phyloP scores from a whole-genome alignment of 1,139 yeast species.

The Nadsonia starkeyi-henricii region DNA sequence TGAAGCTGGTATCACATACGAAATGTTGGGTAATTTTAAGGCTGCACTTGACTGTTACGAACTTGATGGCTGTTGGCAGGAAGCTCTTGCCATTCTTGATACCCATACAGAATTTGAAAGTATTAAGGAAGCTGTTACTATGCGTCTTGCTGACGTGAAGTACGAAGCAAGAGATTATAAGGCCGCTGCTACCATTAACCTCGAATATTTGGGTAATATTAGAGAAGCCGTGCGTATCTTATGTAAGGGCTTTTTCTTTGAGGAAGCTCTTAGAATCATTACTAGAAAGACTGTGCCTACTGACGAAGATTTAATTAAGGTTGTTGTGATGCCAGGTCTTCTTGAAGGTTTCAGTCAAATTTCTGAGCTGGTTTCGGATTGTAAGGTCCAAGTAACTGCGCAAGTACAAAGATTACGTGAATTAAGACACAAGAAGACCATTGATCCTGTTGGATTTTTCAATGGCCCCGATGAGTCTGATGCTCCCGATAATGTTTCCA shows the following conservation, averaged over 20 bases:
- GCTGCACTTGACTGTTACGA: constrained; percentile 60
- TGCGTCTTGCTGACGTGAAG: constrained; percentile 43
- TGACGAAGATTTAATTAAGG: constrained; percentile 31
- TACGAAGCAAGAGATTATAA: constrained; percentile 59
- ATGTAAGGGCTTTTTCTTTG: constrained; percentile 65
- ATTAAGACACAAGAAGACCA: constrained; percentile 63
- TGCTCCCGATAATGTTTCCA: constrained; percentile 86
- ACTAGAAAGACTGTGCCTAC: constrained; percentile 24
- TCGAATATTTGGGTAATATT: constrained; percentile 44
- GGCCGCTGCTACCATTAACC: constrained; percentile 74
- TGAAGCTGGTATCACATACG: constrained; percentile 72
- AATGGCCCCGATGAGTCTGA: constrained; percentile 35
- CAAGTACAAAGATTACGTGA: constrained; percentile 78
- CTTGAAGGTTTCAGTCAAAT: constrained; percentile 79
- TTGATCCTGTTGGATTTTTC: constrained; percentile 76
- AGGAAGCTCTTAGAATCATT: constrained; percentile 52
- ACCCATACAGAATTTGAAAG: constrained; percentile 16
- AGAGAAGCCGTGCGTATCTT: constrained; percentile 50
- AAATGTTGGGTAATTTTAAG: constrained; percentile 41
- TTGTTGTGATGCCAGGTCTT: constrained; percentile 55
- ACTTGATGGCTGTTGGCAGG: constrained; percentile 67
- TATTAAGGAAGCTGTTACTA: constrained; percentile 34
- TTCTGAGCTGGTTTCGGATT: constrained; percentile 84
- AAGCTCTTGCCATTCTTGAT: constrained; percentile 48
- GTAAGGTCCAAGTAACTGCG: constrained; percentile 69